Percentiles rank a stretch among this genome's conserved stretches.
Evolutionary conservation across 805 yeast species (phyloP).

Genomic region (Candida koratica): DNA sequence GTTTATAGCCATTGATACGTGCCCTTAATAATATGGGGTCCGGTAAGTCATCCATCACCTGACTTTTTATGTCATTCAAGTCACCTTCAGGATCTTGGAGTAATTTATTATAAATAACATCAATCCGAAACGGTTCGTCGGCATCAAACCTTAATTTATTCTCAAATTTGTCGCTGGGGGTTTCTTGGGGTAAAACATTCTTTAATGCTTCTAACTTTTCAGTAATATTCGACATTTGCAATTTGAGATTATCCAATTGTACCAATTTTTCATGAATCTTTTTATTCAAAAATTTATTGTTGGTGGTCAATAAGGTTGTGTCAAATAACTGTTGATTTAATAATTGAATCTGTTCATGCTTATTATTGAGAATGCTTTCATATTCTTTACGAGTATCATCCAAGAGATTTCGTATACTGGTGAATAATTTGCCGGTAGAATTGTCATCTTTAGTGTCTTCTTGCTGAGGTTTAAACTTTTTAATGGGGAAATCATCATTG

Average conservation of each 20-base stretch:
- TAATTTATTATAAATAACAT: constrained; percentile 55
- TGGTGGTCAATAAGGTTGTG: constrained; percentile 40
- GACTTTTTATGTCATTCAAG: constrained; percentile 22
- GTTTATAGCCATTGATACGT: constrained; percentile 72
- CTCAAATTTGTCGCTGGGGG: constrained; percentile 47
- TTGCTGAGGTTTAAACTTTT: constrained; percentile 7
- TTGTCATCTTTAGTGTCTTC: constrained; percentile 8
- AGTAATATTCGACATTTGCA: constrained; percentile 39
- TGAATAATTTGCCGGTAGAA: constrained; percentile 32
- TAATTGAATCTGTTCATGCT: constrained; percentile 31
- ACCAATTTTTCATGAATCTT: constrained; percentile 35
- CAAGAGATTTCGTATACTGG: constrained; percentile 37
- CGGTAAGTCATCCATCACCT: constrained; percentile 37
- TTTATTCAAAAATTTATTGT: constrained; percentile 35
- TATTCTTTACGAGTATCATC: constrained; percentile 36
- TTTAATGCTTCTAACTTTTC: constrained; percentile 31
- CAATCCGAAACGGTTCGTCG: constrained; percentile 84
- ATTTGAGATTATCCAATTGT: constrained; percentile 48
- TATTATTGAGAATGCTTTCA: constrained; percentile 33
- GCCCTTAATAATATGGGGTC: constrained; percentile 57
- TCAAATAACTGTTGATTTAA: constrained; percentile 37
- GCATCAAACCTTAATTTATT: constrained; percentile 73
- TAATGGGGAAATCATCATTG: constrained; percentile 12
- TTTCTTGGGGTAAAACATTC: constrained; percentile 33
- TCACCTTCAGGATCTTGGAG: constrained; percentile 12